Evolutionary conservation across 805 yeast genomes (phyloP).

Genomic region (Cyberlindnera mississippiensis): DNA sequence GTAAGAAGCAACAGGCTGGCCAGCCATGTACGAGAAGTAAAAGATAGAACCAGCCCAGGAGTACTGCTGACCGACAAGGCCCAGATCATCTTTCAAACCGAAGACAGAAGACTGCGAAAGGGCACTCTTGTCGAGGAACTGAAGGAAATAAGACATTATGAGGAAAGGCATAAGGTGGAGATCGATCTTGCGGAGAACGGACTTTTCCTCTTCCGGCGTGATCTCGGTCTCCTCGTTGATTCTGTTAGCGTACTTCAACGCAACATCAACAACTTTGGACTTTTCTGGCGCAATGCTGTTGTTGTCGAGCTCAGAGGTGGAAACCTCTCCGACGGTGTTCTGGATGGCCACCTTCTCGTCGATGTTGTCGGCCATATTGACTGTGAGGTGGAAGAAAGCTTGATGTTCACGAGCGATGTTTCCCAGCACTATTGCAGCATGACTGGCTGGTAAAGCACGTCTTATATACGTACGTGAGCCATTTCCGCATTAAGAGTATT

Average conservation of each 20-base stretch:
- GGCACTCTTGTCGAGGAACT: constrained; percentile 53
- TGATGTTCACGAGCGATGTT: no score
- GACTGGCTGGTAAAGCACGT: no score
- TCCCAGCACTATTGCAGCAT: no score
- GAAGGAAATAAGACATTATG: constrained; percentile 43
- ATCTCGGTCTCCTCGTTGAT: background rate
- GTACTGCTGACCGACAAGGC: constrained; percentile 3
- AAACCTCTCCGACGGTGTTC: background rate
- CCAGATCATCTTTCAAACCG: constrained; percentile 12
- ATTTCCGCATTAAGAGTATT: no score
- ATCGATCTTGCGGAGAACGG: constrained; percentile 21
- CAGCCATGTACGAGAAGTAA: constrained; percentile 5
- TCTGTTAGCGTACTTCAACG: constrained; percentile 1
- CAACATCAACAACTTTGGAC: constrained; percentile 1
- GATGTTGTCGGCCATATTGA: no score
- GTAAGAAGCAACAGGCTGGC: constrained; percentile 2
- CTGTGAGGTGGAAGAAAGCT: no score
- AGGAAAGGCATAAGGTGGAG: constrained; percentile 37
- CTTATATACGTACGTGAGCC: no score
- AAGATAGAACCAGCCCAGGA: constrained; percentile 8
- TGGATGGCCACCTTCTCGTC: background rate
- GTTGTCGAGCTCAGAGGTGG: background rate
- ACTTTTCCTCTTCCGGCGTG: constrained; percentile 9
- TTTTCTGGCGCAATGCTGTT: constrained; percentile 1
- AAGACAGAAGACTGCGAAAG: constrained; percentile 46